Evolutionary conservation across 768 basidiomycete genomes (phyloP).

Genomic region (Russula lepida): DNA sequence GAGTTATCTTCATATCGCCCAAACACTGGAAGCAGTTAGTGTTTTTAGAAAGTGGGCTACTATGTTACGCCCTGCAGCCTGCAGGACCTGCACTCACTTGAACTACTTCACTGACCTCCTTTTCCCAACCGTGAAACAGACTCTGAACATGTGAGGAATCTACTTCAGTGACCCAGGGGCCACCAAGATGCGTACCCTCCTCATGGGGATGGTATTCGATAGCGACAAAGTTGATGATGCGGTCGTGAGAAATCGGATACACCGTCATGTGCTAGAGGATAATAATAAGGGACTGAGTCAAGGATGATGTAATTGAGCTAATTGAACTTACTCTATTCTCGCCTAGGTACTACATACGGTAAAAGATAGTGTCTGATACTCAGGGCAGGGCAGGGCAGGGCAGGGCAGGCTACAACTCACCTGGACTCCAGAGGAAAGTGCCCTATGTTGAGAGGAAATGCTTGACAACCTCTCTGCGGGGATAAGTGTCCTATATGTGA

Average conservation of each 20-base stretch:
- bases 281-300: neutral
- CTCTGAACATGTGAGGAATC: neutral
- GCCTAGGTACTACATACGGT: slow-evolving; percentile 46
- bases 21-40: neutral
- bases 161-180: slow-evolving; percentile 1
- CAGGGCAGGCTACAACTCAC: slow-evolving; percentile 27
- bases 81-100: slow-evolving; percentile 40
- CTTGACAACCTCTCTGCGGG: slow-evolving; percentile 39
- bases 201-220: slow-evolving; percentile 7
- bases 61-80: no score
- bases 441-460: slow-evolving; percentile 40
- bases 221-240: slow-evolving; percentile 38
- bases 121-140: slow-evolving; percentile 11
- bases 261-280: slow-evolving; percentile 46
- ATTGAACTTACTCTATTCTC: slow-evolving; percentile 30
- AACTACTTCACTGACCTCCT: slow-evolving; percentile 32
- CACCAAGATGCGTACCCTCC: neutral
- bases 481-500: slow-evolving; percentile 54
- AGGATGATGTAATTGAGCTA: slow-evolving; percentile 23
- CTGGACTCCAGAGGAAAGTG: slow-evolving; percentile 38
- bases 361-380: neutral
- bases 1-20: slow-evolving; percentile 21
- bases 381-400: slow-evolving; percentile 9
- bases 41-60: no score
- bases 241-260: slow-evolving; percentile 53